Percentiles rank a stretch among this genome's conserved stretches.
These are phyloP conservation scores for Uromyces viciae-fabae DNA, from an alignment of 1,284 basidiomycete species.

Conservation along the genomic window DNA sequence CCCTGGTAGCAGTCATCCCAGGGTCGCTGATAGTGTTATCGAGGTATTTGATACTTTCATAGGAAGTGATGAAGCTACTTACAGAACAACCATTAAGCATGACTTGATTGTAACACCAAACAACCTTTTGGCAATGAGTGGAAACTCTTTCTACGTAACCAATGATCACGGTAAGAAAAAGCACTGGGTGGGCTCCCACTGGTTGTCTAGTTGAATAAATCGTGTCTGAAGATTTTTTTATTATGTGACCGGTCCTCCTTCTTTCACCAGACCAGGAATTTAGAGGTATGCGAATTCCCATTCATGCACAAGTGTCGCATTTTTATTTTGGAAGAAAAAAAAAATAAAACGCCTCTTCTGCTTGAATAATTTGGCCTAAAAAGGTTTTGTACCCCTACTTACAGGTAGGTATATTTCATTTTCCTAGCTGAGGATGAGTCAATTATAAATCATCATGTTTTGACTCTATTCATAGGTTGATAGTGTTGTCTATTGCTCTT, in stretches of 20 bases:
- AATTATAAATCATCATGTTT: no score
- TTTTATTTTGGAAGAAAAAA: no score
- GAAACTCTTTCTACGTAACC: constrained; percentile 33
- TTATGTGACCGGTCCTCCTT: no score
- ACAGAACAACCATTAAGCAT: constrained; percentile 24
- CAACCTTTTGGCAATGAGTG: constrained; percentile 33
- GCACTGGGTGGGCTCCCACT: constrained; percentile 12
- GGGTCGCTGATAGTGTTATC: constrained; percentile 34
- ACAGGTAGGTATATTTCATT: no score
- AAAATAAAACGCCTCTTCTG: no score
- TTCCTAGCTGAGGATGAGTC: no score
- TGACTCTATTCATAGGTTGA: constrained; percentile 14
- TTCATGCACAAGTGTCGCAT: no score
- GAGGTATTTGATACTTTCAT: constrained; percentile 41
- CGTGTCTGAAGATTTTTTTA: no score
- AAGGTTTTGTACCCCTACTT: no score
- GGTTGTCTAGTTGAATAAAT: background rate
- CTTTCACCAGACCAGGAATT: constrained; percentile 13
- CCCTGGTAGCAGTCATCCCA: background rate
- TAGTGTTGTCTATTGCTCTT: constrained; percentile 41
- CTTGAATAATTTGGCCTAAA: no score
- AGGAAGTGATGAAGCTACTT: constrained; percentile 13
- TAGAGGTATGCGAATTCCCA: constrained; percentile 20
- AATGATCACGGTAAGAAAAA: constrained; percentile 34
- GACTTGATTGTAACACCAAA: constrained; percentile 32